Percentiles rank a stretch among this genome's conserved stretches.
Evolutionary conservation across 352 stramenopile species (phyloP).

Genomic region (Phytophthora quininea): DNA sequence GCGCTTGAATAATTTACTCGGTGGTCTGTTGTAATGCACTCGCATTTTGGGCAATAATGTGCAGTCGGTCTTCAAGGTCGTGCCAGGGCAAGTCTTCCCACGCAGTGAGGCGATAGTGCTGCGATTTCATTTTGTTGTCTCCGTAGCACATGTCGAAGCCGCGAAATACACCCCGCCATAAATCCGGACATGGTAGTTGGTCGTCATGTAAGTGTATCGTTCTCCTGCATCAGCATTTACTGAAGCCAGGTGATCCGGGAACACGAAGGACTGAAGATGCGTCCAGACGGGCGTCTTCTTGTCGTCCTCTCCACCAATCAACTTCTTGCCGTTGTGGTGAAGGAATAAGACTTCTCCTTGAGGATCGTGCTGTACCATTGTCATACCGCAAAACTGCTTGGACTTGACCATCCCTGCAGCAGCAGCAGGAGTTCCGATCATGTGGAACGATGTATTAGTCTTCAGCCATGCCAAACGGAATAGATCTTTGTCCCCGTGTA

Average conservation of each 20-base stretch:
- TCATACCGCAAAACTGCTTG: slow-evolving; percentile 54
- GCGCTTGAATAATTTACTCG: slow-evolving; percentile 2
- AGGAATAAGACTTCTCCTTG: slow-evolving; percentile 47
- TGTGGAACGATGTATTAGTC: slow-evolving; percentile 46
- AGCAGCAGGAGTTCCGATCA: slow-evolving; percentile 47
- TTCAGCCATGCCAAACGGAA: slow-evolving; percentile 65
- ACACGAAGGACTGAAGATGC: slow-evolving; percentile 33
- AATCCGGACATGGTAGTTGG: slow-evolving; percentile 30
- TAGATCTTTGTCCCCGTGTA: slow-evolving; percentile 60
- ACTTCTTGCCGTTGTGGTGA: slow-evolving; percentile 55
- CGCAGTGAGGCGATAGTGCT: slow-evolving; percentile 20
- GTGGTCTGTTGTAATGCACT: slow-evolving; percentile 1
- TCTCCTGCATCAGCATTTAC: slow-evolving; percentile 6
- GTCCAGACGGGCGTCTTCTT: slow-evolving; percentile 27
- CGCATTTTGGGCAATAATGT: slow-evolving; percentile 20
- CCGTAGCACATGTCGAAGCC: slow-evolving; percentile 31
- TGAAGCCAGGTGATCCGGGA: slow-evolving; percentile 14
- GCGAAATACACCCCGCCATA: slow-evolving; percentile 18
- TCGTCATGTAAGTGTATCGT: slow-evolving; percentile 26
- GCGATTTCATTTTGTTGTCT: slow-evolving; percentile 33
- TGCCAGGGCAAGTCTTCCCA: slow-evolving; percentile 22
- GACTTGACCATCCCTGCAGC: slow-evolving; percentile 41
- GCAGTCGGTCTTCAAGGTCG: slow-evolving; percentile 24
- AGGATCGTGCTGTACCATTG: slow-evolving; percentile 54
- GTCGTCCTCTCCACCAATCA: slow-evolving; percentile 20